Base-by-base conservation (phyloP, 768 basidiomycete genomes). In the Boletus tomentosulus region DNA sequence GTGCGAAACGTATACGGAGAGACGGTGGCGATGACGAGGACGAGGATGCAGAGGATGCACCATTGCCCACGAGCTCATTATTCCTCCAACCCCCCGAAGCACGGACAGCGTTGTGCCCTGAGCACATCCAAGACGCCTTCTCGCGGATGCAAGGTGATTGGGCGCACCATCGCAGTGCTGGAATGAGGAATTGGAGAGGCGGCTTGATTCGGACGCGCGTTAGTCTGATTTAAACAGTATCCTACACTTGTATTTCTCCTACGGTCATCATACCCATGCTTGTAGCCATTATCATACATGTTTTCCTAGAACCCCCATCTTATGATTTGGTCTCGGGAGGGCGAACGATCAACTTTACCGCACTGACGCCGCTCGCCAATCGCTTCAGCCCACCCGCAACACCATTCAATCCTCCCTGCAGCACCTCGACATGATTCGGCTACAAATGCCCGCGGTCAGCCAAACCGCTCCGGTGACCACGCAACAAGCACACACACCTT, bases 41-140 rank as follows among this genome's bases (percentile, higher is more conserved):
- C 16, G 71, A 73, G 0, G 86, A 88, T 37, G 73, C 73, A 13
- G 85, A 87, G 7, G 88, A 86, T 54, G 81, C 82, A 47, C 78
- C 83, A 0, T 71, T 89, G 9, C 84, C 87, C 11, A 76, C 82
- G 11, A 87, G 85, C 57, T 80, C 87, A 6, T 64, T 96, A 42
- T 94, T 95, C 70, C 72, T 93, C 31, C 84, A 86, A 2, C 91
- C 93, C 1, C 83, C 87, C 0, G 89, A 92, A 63, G 86, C 89
- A 2, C 74, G 89, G 53, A 89, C 85, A 4, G 82, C 91, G 0
- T 71, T 96, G 44, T 76, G 82, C 25, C 87, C 92, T 0, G 85
- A 91, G 53, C 93, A 96, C 63, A 92, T 96, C 10, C 87, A 92
- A 59, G 92, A 94, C 67, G 94, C 93, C 0, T 96, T 94, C 66